A percentile compares a stretch with the other conserved stretches of the same genome.
Evolutionary conservation across 768 basidiomycete genomes (phyloP).

Genomic region (Ramaria sp.): DNA sequence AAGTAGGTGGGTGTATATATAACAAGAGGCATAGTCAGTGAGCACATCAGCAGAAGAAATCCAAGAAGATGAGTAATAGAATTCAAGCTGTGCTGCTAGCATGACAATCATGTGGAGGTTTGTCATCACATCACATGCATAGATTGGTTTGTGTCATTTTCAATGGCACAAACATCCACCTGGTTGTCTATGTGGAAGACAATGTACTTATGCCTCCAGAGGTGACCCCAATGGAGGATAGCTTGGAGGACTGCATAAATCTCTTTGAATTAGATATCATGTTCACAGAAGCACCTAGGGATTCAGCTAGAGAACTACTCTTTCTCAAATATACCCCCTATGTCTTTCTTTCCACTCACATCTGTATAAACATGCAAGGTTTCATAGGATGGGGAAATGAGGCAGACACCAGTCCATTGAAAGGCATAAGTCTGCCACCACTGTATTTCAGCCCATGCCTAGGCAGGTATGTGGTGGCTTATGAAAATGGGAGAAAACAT

Average conservation of each 20-base stretch:
- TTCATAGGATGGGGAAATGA: conserved; percentile 20
- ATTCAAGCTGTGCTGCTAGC: conserved; percentile 11
- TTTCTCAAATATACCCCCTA: conserved; percentile 14
- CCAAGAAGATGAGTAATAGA: conserved; percentile 12
- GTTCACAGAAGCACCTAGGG: conserved; percentile 18
- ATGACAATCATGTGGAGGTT: conserved; percentile 8
- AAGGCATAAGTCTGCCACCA: conserved; percentile 23
- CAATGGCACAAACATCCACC: conserved; percentile 13
- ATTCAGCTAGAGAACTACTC: conserved; percentile 18
- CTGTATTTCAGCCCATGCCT: conserved; percentile 15
- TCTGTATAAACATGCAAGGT: conserved; percentile 20
- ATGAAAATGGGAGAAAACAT: no score
- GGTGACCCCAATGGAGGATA: no score
- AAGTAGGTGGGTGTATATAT: conserved; percentile 17
- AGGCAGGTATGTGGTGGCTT: conserved; percentile 17
- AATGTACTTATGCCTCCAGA: no score
- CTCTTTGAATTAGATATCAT: no score
- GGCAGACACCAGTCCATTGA: conserved; percentile 22
- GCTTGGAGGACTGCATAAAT: no score
- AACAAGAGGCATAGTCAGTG: conserved; percentile 14
- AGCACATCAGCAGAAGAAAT: conserved; percentile 11
- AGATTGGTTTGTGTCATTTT: conserved; percentile 3
- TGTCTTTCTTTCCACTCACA: no score
- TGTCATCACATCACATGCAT: not conserved
- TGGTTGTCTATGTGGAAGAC: conserved; percentile 23